Evolutionary conservation across 139 green algal species (phyloP), one percentile per base, ranked within the genome.

Genomic region (Limnomonas spitsbergensis): DNA sequence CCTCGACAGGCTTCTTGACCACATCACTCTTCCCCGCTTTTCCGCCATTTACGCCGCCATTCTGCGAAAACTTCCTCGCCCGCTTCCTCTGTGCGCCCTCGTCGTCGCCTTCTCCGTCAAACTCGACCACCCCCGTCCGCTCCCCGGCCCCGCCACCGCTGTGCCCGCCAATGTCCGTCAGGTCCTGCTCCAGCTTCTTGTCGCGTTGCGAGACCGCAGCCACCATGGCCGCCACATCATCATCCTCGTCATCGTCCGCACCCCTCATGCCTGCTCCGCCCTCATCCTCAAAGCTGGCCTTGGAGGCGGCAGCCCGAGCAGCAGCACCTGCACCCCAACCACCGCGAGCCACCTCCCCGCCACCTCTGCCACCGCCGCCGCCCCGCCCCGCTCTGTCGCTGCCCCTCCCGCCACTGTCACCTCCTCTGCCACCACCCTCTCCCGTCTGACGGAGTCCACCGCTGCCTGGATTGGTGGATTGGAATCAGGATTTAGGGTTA

Each of bases 191-290:
- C 4, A 82, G 35, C 24, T 40, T 7, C 31, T 40, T 38, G 42
- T 82, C 77, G 2, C 69, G 40, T 34, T 82, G 54, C 14, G 26
- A 35, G 1, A 73, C 35, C 2, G 68, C 3, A 1, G 68, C 32
- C 26, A 82, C 77, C 77, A 82, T 78, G 27, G 77, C 77, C 20
- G 36, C 52, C 38, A 82, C 77, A n/a, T 82, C 77, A 9, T 67
- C 52, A 6, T 78, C 77, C 69, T 82, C 77, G 26, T 73, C 53
- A 27, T 66, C 53, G 31, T 78, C 47, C 53, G 77, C 67, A 38
- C 67, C 76, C 56, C 61, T 42, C 34, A 75, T 7, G 4, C 26
- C 56, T 35, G 56, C 14, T 20, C 36, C 68, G 20, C 3, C 68
- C 9, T 75, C 68, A 7, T 70, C 56, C 4, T 36, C 29, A 36